A percentile compares a stretch with the other conserved stretches of the same genome.
Conservation (phyloP, 805 yeast genomes). For the Isabelozyma gotoi region DNA sequence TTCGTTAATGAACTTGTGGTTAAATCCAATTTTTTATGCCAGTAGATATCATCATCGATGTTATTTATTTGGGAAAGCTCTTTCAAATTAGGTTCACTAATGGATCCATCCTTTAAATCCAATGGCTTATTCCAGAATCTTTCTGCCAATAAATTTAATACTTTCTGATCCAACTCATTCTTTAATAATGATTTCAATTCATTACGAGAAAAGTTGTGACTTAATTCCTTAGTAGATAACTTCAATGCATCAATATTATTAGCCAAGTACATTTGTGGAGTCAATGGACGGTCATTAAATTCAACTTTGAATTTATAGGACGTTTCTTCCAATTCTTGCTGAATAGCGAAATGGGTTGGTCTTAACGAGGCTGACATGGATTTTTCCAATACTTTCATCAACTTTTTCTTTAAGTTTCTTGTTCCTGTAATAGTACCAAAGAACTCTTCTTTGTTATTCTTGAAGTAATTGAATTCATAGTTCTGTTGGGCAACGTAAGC, state of each 20-base stretch:
- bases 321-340: conserved; percentile 91
- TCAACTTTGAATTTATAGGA: conserved; percentile 92
- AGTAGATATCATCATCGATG: conserved; percentile 66
- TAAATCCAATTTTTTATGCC: conserved; percentile 86
- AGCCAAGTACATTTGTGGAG: conserved; percentile 93
- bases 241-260: conserved; percentile 87
- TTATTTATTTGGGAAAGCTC: conserved; percentile 54
- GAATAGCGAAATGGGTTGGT: conserved; percentile 84
- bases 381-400: conserved; percentile 82
- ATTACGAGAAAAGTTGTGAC: conserved; percentile 76
- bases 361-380: conserved; percentile 87
- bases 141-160: conserved; percentile 81
- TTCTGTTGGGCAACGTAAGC: conserved; percentile 68
- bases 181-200: conserved; percentile 79
- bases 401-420: conserved; percentile 66
- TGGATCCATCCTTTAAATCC: conserved; percentile 13
- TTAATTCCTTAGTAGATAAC: conserved; percentile 81
- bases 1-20: conserved; percentile 84
- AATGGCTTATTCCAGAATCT: conserved; percentile 85
- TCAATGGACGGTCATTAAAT: conserved; percentile 88
- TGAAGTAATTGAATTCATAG: conserved; percentile 58
- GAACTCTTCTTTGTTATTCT: conserved; percentile 58
- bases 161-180: conserved; percentile 85
- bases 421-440: conserved; percentile 74
- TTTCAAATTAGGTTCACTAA: conserved; percentile 48